Evolutionary conservation across 371 early-diverging fungal genomes (phyloP).

Genomic region (Syncephalastrum contaminatum): DNA sequence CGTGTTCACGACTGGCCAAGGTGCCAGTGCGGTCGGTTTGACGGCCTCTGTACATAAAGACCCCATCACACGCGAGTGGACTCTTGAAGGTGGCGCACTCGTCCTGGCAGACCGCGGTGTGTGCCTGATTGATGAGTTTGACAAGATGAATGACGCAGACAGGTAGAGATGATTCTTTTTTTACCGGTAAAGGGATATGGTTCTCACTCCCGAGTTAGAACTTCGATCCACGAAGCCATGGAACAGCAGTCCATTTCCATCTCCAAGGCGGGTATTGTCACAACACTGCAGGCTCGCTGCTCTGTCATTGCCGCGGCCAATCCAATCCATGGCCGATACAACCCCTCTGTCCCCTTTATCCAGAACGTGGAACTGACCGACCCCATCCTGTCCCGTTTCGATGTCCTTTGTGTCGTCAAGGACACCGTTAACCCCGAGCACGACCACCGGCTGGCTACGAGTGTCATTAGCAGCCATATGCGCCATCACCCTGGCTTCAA

Average conservation of each 20-base stretch:
- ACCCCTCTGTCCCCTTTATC: slow-evolving; percentile 91
- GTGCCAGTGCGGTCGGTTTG: slow-evolving; percentile 99
- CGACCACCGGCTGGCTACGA: slow-evolving; percentile 93
- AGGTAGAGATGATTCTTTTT: slow-evolving; percentile 29
- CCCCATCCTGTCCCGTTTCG: slow-evolving; percentile 99
- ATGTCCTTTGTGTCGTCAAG: slow-evolving; percentile 98
- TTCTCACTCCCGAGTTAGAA: slow-evolving; percentile 37
- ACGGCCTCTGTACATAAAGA: slow-evolving; percentile 99
- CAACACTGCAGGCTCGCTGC: slow-evolving; percentile 90
- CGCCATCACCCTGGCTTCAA: slow-evolving; percentile 79
- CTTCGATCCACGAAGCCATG: slow-evolving; percentile 96
- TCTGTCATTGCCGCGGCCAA: slow-evolving; percentile 95
- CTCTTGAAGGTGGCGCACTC: slow-evolving; percentile 98
- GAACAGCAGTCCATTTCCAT: slow-evolving; percentile 95
- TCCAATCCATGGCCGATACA: slow-evolving; percentile 97
- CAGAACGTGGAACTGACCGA: slow-evolving; percentile 99
- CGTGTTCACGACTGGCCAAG: slow-evolving; percentile 99
- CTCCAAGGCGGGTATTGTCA: slow-evolving; percentile 92
- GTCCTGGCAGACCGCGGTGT: slow-evolving; percentile 91
- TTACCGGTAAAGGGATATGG: neutral
- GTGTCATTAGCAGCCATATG: slow-evolving; percentile 93
- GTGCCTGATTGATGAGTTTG: slow-evolving; percentile 96
- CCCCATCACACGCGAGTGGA: slow-evolving; percentile 97
- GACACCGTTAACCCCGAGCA: slow-evolving; percentile 88
- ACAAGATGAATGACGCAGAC: slow-evolving; percentile 91